Conservation (phyloP, 495 filamentous ascomycete genomes). For the Hypoxylon perforatum region DNA sequence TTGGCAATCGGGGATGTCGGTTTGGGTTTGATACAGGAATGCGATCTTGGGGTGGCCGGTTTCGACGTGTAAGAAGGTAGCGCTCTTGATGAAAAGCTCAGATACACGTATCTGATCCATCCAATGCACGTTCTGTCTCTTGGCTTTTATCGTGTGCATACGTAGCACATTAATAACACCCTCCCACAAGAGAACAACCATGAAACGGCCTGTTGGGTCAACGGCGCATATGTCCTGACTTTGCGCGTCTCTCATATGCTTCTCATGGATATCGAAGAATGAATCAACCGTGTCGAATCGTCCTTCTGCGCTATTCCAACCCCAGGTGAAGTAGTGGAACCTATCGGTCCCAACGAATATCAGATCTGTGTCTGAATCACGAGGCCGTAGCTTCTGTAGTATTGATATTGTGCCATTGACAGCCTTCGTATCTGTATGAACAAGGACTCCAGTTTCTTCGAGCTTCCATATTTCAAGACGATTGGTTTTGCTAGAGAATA, state of each 20-base stretch:
- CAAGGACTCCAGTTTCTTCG: slow-evolving; percentile 53
- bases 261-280: slow-evolving; percentile 80
- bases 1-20: slow-evolving; percentile 70
- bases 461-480: slow-evolving; percentile 85
- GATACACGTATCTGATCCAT: slow-evolving; percentile 79
- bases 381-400: slow-evolving; percentile 82
- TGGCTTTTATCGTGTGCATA: slow-evolving; percentile 65
- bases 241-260: slow-evolving; percentile 80
- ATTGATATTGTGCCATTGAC: slow-evolving; percentile 88
- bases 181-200: slow-evolving; percentile 90
- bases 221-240: slow-evolving; percentile 80
- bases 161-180: slow-evolving; percentile 82
- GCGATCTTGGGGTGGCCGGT: slow-evolving; percentile 82
- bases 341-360: slow-evolving; percentile 93
- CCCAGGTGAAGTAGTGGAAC: slow-evolving; percentile 87
- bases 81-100: slow-evolving; percentile 87
- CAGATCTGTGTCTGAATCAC: slow-evolving; percentile 78
- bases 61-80: slow-evolving; percentile 79
- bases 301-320: slow-evolving; percentile 75
- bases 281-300: slow-evolving; percentile 74
- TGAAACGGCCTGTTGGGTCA: slow-evolving; percentile 82
- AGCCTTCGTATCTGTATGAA: slow-evolving; percentile 68
- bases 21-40: slow-evolving; percentile 81
- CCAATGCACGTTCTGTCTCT: slow-evolving; percentile 67
- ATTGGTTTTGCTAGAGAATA: slow-evolving; percentile 79